Percentiles rank a stretch among this genome's conserved stretches.
These are phyloP conservation scores for Metarhizium anisopliae DNA, from an alignment of 2,329 filamentous ascomycete genomes.

Conservation along the genomic window DNA sequence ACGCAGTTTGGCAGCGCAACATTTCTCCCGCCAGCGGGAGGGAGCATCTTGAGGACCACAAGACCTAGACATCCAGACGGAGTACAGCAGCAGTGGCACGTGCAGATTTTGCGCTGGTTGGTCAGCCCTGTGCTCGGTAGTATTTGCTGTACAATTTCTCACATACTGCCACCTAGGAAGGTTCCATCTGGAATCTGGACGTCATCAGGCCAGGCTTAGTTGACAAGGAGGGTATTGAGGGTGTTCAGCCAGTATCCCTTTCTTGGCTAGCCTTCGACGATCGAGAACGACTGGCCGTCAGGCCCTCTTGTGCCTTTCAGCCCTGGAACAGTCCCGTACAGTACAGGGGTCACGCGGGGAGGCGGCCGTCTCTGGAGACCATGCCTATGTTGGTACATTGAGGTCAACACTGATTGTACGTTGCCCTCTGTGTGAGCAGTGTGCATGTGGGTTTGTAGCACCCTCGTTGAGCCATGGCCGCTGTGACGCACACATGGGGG, in stretches of 20 bases:
- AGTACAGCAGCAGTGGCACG: neutral
- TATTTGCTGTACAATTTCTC: neutral
- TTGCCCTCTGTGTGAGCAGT: neutral
- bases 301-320: neutral
- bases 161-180: neutral
- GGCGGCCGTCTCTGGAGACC: neutral
- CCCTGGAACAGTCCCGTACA: neutral
- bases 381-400: neutral
- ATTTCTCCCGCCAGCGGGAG: neutral
- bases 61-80: neutral
- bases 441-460: neutral
- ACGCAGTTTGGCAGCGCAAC: neutral
- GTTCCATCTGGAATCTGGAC: neutral
- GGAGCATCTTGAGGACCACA: neutral
- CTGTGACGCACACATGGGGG: neutral
- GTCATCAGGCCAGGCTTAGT: slow-evolving; percentile 1
- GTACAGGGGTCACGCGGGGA: neutral
- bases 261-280: neutral
- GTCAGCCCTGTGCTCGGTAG: neutral
- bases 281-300: neutral
- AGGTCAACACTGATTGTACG: neutral
- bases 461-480: neutral
- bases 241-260: neutral
- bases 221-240: neutral
- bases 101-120: neutral